Evolutionary conservation across 1,284 basidiomycete genomes (phyloP), one percentile per base, ranked within the genome.

Genomic region (Leccinum ponderosum): DNA sequence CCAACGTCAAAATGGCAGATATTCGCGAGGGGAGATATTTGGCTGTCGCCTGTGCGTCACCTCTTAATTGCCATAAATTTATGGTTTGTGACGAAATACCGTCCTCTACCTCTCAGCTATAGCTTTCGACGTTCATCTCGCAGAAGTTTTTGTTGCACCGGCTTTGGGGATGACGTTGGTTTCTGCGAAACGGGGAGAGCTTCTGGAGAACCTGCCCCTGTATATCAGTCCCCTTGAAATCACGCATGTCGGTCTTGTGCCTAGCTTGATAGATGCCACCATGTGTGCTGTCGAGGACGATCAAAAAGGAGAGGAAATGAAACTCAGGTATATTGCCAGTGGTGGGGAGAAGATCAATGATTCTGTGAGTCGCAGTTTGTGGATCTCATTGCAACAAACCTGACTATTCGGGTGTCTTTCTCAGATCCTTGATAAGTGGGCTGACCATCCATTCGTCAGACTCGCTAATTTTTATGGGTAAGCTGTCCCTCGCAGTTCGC

Each of bases 331-430:
- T 62, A 78, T 84, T 54, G 78, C 74, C 3, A 81, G 81, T 60
- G 82, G 82, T 15, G 82, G 82, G 2, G 82, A 84, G 69, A 84
- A 84, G 70, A 81, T 84, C 69, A 82, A 79, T 52, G 81, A 84
- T 66, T 73, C 78, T 15, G 83, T 84, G 63, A 64, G 77, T 70
- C 39, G 25, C n/a, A 5, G 22, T 44, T 57, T 44, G 35, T 31
- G 4, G 22, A 31, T 37, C 6, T 51, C 4, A 15, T 37, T 29
- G 15, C 12, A 53, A n/a, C 15, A 44, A 11, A 6, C 5, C 44
- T 61, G 44, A 29, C 27, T 17, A 20, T n/a, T 53, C 53, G 20
- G 52, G 6, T 25, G 8, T 27, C 48, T 42, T 53, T 52, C 35
- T 53, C 58, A 83, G 81, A 81, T 83, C 39, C 69, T 84, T 9